Conservation (phyloP, 495 filamentous ascomycete species). For the Talaromyces nanjingensis region DNA sequence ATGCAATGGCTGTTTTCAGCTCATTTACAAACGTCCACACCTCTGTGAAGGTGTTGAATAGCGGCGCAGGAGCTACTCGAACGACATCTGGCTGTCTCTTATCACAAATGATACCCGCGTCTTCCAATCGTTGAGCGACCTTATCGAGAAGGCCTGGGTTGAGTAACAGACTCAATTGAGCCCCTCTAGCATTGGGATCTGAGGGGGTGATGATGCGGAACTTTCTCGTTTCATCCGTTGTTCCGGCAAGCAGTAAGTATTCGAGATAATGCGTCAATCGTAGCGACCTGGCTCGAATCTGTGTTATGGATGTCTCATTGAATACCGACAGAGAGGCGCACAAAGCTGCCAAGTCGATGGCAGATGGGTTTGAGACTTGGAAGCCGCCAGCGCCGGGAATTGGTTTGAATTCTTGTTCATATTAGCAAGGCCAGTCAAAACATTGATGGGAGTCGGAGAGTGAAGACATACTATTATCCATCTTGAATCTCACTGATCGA, state of each 20-base stretch:
- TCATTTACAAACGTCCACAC: slow-evolving; percentile 65
- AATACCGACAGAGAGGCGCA: slow-evolving; percentile 74
- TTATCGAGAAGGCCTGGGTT: slow-evolving; percentile 58
- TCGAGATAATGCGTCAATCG: slow-evolving; percentile 76
- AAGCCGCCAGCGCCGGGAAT: slow-evolving; percentile 56
- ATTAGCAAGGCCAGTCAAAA: slow-evolving; percentile 12
- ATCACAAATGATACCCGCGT: slow-evolving; percentile 71
- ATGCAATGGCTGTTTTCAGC: slow-evolving; percentile 27
- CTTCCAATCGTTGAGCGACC: slow-evolving; percentile 63
- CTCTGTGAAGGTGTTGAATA: slow-evolving; percentile 84
- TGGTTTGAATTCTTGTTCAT: slow-evolving; percentile 57
- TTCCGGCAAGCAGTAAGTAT: slow-evolving; percentile 49
- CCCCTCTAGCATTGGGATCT: slow-evolving; percentile 64
- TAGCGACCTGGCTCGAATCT: slow-evolving; percentile 68
- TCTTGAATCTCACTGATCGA: slow-evolving; percentile 67
- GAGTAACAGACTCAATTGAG: slow-evolving; percentile 79
- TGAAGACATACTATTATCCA: slow-evolving; percentile 53
- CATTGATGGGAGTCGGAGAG: neutral
- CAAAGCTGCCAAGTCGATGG: slow-evolving; percentile 56
- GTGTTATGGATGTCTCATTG: slow-evolving; percentile 58
- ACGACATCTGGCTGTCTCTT: slow-evolving; percentile 90
- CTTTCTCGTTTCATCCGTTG: slow-evolving; percentile 27
- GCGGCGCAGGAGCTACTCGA: slow-evolving; percentile 81
- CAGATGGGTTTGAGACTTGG: slow-evolving; percentile 54
- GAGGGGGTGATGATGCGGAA: slow-evolving; percentile 71